A percentile compares a stretch with the other conserved stretches of the same genome.
Conservation (phyloP, 768 basidiomycete genomes). For the Russula virescens region DNA sequence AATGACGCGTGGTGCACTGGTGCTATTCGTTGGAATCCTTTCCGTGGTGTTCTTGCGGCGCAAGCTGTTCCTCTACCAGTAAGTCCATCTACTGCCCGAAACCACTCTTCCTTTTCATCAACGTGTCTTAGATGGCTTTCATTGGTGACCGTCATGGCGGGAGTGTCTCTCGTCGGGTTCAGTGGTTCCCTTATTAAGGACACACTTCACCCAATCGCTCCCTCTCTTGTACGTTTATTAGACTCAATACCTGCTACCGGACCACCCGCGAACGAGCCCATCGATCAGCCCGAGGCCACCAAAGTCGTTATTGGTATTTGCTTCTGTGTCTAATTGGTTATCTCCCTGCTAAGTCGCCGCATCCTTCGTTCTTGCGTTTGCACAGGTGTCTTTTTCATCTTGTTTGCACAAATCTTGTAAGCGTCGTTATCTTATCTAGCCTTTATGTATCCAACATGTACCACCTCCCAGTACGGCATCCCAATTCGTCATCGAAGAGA, state of each 20-base stretch:
- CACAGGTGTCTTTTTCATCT: constrained; percentile 80
- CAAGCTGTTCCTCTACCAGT: constrained; percentile 86
- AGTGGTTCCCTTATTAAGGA: constrained; percentile 87
- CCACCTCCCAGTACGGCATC: constrained; percentile 61
- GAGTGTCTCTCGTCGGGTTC: constrained; percentile 79
- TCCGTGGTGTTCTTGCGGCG: constrained; percentile 88
- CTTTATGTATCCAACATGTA: constrained; percentile 6
- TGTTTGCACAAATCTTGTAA: constrained; percentile 94
- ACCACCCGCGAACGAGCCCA: constrained; percentile 39
- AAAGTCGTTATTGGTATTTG: constrained; percentile 66
- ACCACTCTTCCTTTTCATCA: constrained; percentile 15
- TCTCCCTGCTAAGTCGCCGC: constrained; percentile 20
- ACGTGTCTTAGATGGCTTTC: constrained; percentile 68
- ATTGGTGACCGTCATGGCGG: constrained; percentile 80
- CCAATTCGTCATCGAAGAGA: constrained; percentile 95
- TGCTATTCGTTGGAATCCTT: constrained; percentile 88
- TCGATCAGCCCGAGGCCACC: constrained; percentile 56
- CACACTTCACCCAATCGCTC: constrained; percentile 44
- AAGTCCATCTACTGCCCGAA: constrained; percentile 18
- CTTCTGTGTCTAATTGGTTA: constrained; percentile 23
- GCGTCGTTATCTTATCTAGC: constrained; percentile 28
- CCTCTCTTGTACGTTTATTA: constrained; percentile 30
- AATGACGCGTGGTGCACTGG: constrained; percentile 90
- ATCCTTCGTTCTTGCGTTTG: constrained; percentile 20
- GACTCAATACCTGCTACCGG: constrained; percentile 26